Base-by-base conservation (phyloP, 441 rosid genomes). In the Hypseocharis bilobata region DNA sequence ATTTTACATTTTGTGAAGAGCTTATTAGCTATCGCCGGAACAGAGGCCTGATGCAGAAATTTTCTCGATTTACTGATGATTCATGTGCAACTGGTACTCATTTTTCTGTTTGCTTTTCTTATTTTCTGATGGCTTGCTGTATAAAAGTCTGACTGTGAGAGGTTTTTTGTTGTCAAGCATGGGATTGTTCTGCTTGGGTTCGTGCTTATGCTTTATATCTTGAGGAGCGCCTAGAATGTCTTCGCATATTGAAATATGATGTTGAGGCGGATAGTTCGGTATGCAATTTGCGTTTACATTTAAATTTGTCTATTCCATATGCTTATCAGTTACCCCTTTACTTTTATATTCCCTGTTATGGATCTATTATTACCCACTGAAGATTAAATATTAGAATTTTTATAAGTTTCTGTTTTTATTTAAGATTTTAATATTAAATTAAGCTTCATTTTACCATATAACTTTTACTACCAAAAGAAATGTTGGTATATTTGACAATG, bases 161-260 rank as follows among this genome's bases (percentile, higher is more conserved):
- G 62, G 47, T 40, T 72, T 62, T 65, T 23, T 60, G 52, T n/a
- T 62, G 52, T 68, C 59, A 61, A 83, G 84, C 84, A 47, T 78
- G 86, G 86, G 81, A 79, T 16, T 81, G 65, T 32, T 83, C 86
- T 51, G 78, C 74, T 26, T 78, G 84, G 86, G 62, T 83, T 67
- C 80, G 79, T 3, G 4, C 66, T 13, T 83, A 83, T 64, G 83
- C 82, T 11, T 62, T 81, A 51, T 80, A 66, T 70, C 71, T 83
- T n/a, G 80, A 83, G 60, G 84, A 78, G 66, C 67, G 69, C 6
- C 66, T 78, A 22, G 79, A 77, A 63, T 80, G 83, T 49, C 72
- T 58, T 56, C 61, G 67, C n/a, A 27, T 44, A 20, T 52, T 80
- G 77, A 72, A 72, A 52, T 81, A 78, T 68, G 80, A 83, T 55